Evolutionary conservation across 1,284 basidiomycete species (phyloP).

Genomic region (Leccinum pachyderme): DNA sequence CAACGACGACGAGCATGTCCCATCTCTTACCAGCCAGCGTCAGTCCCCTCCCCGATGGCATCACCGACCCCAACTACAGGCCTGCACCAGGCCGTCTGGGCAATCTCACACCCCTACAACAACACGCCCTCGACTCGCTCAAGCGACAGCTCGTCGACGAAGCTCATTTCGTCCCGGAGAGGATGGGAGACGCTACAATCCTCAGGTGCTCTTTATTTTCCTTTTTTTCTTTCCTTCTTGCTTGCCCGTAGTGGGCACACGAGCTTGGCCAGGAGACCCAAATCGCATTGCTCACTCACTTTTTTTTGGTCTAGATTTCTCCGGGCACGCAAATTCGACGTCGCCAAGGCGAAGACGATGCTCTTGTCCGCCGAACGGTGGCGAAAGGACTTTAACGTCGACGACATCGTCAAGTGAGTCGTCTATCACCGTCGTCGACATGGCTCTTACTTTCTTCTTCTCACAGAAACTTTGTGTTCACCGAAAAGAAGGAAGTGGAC

Average conservation of each 20-base stretch:
- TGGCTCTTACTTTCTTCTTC: not conserved
- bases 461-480: slow-evolving; percentile 82
- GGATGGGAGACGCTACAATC: slow-evolving; percentile 80
- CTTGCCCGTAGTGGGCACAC: not conserved
- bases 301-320: slow-evolving; percentile 62
- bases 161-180: slow-evolving; percentile 60
- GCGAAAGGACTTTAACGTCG: slow-evolving; percentile 87
- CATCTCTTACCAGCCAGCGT: slow-evolving; percentile 38
- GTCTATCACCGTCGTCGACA: not conserved
- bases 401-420: slow-evolving; percentile 80
- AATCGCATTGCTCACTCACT: not conserved
- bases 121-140: slow-evolving; percentile 71
- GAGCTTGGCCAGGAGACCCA: not conserved
- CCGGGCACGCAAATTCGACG: slow-evolving; percentile 91
- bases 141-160: slow-evolving; percentile 66
- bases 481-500: slow-evolving; percentile 81
- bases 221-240: not conserved
- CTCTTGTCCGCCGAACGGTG: slow-evolving; percentile 82
- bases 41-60: slow-evolving; percentile 55
- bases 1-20: slow-evolving; percentile 24
- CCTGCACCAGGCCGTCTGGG: slow-evolving; percentile 79
- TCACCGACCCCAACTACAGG: slow-evolving; percentile 68
- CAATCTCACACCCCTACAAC: slow-evolving; percentile 75
- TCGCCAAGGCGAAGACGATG: slow-evolving; percentile 83
- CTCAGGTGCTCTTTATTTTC: slow-evolving; percentile 42